Evolutionary conservation across 495 filamentous ascomycete genomes (phyloP), one percentile per base, ranked within the genome.

Genomic region (Xylaria acuta): DNA sequence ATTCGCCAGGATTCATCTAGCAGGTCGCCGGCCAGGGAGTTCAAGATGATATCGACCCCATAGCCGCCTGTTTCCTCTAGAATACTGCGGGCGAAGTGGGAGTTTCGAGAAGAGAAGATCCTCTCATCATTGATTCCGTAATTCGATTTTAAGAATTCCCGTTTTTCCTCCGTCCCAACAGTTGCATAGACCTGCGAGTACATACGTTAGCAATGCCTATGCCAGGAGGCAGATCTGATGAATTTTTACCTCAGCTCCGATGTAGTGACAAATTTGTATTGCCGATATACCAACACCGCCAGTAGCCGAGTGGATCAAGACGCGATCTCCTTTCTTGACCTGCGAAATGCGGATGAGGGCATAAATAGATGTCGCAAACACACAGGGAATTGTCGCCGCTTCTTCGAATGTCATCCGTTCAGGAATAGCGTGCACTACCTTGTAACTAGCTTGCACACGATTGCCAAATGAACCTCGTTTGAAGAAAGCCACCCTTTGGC

Each of bases 31-130:
- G 85, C 77, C 0, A 89, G 80, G 4, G 85, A 87, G 77, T 90
- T 90, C 14, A 90, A 76, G 0, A 86, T 87, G 12, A 88, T 77
- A 70, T 89, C 88, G 0, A 88, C 85, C 14, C 88, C 88, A 6
- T 70, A 38, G 2, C 80, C 81, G 32, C 76, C 74, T 0, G 90
- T 91, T 2, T 72, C 73, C 18, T 72, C 43, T 71, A 74, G 73
- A 38, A 91, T 76, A 0, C 73, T 81, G 12, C 76, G 30, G 5
- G 75, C 83, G 68, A 90, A 84, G 3, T 56, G 47, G 18, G 69
- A 32, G 58, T 71, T 64, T 5, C 75, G 68, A 27, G 78, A 79
- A 51, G 56, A 80, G 73, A 89, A 85, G 18, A 90, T 87, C 49
- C 81, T 82, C 9, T 81, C 73, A 1, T 76, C 75, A 0, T 79